Evolutionary conservation across 2,329 filamentous ascomycete genomes (phyloP).

Genomic region (Verticillium isaacii): DNA sequence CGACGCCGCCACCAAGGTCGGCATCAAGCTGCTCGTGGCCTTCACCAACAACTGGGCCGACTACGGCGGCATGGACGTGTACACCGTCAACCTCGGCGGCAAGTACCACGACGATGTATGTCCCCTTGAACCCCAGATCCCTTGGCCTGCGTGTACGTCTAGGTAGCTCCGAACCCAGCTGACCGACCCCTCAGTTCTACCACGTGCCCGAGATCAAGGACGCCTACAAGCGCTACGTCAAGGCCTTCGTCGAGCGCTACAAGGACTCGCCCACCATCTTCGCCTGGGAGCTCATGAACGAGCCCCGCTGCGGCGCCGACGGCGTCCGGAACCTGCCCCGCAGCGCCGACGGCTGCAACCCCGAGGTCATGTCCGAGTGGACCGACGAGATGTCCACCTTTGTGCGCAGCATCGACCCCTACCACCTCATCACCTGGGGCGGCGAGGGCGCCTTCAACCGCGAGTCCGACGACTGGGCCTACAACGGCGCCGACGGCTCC

Average conservation of each 20-base stretch:
- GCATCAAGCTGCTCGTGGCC: slow-evolving; percentile 45
- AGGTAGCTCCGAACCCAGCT: background rate
- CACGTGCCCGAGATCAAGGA: slow-evolving; percentile 42
- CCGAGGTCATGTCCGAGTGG: slow-evolving; percentile 41
- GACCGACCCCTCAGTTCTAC: slow-evolving; percentile 34
- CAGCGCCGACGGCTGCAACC: slow-evolving; percentile 28
- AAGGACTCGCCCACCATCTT: slow-evolving; percentile 54
- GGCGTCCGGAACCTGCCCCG: slow-evolving; percentile 37
- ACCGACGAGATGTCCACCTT: slow-evolving; percentile 49
- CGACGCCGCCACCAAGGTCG: slow-evolving; percentile 37
- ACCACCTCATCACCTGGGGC: slow-evolving; percentile 51
- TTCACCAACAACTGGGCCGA: slow-evolving; percentile 52
- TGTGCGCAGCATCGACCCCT: slow-evolving; percentile 46
- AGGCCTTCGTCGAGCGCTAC: slow-evolving; percentile 56
- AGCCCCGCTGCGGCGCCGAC: slow-evolving; percentile 46
- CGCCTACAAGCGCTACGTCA: slow-evolving; percentile 54
- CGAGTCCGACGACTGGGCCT: slow-evolving; percentile 35
- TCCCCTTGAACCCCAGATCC: background rate
- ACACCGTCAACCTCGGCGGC: slow-evolving; percentile 43
- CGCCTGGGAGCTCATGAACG: slow-evolving; percentile 65
- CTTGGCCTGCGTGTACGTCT: no score
- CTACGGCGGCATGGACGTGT: slow-evolving; percentile 51
- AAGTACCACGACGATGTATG: slow-evolving; percentile 41
- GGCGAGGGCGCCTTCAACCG: slow-evolving; percentile 55
- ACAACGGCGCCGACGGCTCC: slow-evolving; percentile 43